Conservation (phyloP, 805 yeast species). For the Priceomyces castillae region DNA sequence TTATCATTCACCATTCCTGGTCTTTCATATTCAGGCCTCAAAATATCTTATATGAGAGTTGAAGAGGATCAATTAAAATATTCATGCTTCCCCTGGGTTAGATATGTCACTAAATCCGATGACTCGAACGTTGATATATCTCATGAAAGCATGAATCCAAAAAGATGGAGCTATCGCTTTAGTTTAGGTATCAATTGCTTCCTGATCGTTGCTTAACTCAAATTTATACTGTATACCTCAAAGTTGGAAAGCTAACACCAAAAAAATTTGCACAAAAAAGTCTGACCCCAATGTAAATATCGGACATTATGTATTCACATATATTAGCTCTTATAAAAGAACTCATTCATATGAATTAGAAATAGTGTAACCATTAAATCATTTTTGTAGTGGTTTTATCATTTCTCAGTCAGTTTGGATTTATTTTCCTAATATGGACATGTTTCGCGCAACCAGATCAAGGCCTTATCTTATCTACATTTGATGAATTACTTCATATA, state of each 20-base stretch:
- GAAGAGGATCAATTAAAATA: slow-evolving; percentile 59
- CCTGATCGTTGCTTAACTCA: slow-evolving; percentile 1
- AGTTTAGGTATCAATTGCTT: slow-evolving; percentile 17
- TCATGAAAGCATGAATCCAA: background rate
- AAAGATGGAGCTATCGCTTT: slow-evolving; percentile 14
- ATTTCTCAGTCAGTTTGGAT: background rate
- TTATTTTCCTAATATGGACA: background rate
- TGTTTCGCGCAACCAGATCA: background rate
- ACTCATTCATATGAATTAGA: too few species aligned
- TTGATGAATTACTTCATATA: too few species aligned
- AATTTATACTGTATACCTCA: too few species aligned
- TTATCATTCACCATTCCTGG: slow-evolving; percentile 40
- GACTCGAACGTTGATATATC: background rate
- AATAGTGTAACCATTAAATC: too few species aligned
- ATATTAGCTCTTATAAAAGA: too few species aligned
- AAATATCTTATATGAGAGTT: slow-evolving; percentile 63
- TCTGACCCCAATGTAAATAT: too few species aligned
- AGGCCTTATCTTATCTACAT: too few species aligned
- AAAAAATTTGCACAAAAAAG: too few species aligned
- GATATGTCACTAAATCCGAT: slow-evolving; percentile 42
- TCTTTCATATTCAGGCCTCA: slow-evolving; percentile 62
- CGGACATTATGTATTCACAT: too few species aligned
- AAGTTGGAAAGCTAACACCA: too few species aligned
- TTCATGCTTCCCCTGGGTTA: slow-evolving; percentile 78
- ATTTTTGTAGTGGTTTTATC: too few species aligned